Evolutionary conservation across 176 grass and related monocot genomes (phyloP).

Genomic region (Echinochloa phyllopogon): DNA sequence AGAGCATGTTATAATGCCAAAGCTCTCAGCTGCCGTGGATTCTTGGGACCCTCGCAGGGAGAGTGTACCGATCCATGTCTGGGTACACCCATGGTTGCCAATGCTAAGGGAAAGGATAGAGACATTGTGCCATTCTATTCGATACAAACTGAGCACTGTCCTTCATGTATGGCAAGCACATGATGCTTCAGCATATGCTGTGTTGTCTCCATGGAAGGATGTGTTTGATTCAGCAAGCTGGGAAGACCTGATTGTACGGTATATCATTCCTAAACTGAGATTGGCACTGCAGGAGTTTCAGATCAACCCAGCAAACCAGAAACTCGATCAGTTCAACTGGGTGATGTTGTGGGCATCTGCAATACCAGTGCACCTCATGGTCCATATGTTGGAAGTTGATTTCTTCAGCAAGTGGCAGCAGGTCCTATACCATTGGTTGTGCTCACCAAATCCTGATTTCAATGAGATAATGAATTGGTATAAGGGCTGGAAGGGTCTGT

Average conservation of each 20-base stretch:
- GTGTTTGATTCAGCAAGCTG: constrained; percentile 80
- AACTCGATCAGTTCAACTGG: constrained; percentile 81
- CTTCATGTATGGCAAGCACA: constrained; percentile 84
- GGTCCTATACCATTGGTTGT: constrained; percentile 83
- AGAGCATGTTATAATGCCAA: constrained; percentile 84
- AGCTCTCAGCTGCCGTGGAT: constrained; percentile 72
- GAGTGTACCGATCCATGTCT: constrained; percentile 71
- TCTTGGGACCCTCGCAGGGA: constrained; percentile 88
- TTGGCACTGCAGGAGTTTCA: constrained; percentile 74
- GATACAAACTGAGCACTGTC: constrained; percentile 79
- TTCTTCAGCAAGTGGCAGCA: constrained; percentile 95
- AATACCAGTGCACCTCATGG: constrained; percentile 85
- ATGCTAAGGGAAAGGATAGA: constrained; percentile 71
- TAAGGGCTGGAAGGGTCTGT: constrained; percentile 78
- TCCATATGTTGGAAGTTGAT: constrained; percentile 83
- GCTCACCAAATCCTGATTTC: constrained; percentile 75
- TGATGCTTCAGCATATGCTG: constrained; percentile 77
- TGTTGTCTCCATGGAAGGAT: constrained; percentile 87
- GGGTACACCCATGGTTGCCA: constrained; percentile 85
- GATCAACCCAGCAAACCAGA: constrained; percentile 81
- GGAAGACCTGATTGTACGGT: constrained; percentile 77
- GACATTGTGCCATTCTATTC: constrained; percentile 69
- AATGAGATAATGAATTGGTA: constrained; percentile 92
- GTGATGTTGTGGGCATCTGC: constrained; percentile 83
- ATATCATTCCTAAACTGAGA: constrained; percentile 80